phyloP scores from a whole-genome alignment of 2,329 filamentous ascomycete genomes.

The Alternaria incomplexa region DNA sequence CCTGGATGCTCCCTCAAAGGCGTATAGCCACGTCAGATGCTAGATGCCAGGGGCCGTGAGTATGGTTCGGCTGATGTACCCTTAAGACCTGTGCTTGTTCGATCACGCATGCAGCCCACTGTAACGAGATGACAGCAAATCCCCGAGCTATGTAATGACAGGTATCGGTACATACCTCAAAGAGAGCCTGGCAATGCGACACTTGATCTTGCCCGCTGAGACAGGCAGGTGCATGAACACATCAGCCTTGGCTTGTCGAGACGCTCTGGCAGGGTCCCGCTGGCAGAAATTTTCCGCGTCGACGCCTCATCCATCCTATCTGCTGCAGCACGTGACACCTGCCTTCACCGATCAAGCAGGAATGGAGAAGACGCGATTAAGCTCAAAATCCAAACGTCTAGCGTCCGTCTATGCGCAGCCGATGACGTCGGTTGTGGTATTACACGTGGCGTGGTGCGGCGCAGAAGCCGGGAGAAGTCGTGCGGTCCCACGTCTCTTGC shows the following conservation, averaged over 20 bases:
- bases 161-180: not conserved
- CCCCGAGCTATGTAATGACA: not conserved
- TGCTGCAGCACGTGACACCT: constrained; percentile 6
- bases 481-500: constrained; percentile 1
- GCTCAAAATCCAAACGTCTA: not conserved
- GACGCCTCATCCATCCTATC: not conserved
- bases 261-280: not conserved
- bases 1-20: not conserved
- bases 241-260: not conserved
- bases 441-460: constrained; percentile 5
- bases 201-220: not conserved
- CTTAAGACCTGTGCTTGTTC: not conserved
- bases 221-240: not conserved
- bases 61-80: not conserved
- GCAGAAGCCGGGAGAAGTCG: constrained; percentile 6
- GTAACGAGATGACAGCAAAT: not conserved
- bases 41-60: not conserved
- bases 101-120: not conserved
- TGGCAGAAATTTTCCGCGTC: not conserved
- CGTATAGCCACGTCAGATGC: not conserved
- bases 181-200: not conserved
- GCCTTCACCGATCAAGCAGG: constrained; percentile 1
- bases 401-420: constrained; percentile 7
- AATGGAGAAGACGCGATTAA: not conserved
- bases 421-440: constrained; percentile 3